Evolutionary conservation across 306 rosid genomes (phyloP).

Genomic region (Carpinus viminea): DNA sequence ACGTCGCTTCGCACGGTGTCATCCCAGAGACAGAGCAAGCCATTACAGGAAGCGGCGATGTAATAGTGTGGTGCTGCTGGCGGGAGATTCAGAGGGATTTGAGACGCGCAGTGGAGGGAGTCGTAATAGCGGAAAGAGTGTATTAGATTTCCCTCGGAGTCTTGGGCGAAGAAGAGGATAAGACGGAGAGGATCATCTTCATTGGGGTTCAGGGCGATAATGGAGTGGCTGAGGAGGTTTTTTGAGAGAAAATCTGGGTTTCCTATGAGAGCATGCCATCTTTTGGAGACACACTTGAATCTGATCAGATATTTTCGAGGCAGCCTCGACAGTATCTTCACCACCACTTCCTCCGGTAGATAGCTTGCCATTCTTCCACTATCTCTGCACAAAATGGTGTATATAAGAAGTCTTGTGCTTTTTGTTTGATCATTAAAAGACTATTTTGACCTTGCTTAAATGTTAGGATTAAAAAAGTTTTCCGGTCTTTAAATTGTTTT

Average conservation of each 20-base stretch:
- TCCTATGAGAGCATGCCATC: not conserved
- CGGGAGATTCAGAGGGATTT: not conserved
- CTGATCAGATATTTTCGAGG: not conserved
- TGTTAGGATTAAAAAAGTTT: no score
- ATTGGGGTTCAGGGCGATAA: not conserved
- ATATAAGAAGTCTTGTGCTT: no score
- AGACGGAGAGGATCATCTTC: not conserved
- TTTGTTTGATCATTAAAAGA: no score
- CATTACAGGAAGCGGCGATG: no score
- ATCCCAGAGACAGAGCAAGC: no score
- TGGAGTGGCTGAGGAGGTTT: not conserved
- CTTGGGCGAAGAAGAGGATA: not conserved
- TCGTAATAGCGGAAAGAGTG: not conserved
- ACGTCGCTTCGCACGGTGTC: no score
- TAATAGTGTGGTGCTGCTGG: no score
- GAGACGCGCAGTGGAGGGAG: not conserved
- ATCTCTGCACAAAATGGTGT: no score
- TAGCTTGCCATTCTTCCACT: not conserved
- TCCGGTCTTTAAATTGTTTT: no score
- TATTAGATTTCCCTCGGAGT: not conserved
- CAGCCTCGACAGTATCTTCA: not conserved
- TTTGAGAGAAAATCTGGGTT: not conserved
- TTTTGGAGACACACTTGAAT: not conserved
- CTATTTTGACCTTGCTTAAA: no score
- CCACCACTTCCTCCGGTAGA: not conserved